A percentile compares a stretch with the other conserved stretches of the same genome.
These are phyloP conservation scores for Rhodamnia rubescens DNA, from an alignment of 345 rosid species.

Conservation along the genomic window DNA sequence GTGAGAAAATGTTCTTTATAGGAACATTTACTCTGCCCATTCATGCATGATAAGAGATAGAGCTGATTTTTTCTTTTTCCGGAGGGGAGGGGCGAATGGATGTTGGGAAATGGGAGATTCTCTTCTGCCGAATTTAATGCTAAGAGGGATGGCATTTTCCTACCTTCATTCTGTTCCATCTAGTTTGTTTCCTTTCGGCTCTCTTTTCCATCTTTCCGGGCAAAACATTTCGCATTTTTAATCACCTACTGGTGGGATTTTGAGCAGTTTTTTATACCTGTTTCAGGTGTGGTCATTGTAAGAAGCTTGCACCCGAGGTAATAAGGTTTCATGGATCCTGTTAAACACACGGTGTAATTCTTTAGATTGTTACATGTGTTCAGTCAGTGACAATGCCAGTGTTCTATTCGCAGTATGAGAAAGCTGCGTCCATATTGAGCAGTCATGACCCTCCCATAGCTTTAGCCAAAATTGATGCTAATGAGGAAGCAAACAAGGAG, in stretches of 20 bases:
- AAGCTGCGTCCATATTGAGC: slow-evolving; percentile 78
- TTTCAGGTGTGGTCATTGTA: slow-evolving; percentile 94
- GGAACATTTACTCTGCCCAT: not conserved
- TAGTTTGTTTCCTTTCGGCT: not conserved
- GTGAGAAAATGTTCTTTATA: not conserved
- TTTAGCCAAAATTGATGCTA: slow-evolving; percentile 92
- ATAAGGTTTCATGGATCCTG: not conserved
- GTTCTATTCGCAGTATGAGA: slow-evolving; percentile 54
- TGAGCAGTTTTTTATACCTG: not conserved
- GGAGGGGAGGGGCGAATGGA: not conserved
- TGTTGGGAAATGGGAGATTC: not conserved
- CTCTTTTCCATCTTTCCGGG: not conserved
- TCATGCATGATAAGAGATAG: not conserved
- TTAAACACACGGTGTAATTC: not conserved
- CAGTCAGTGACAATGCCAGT: not conserved
- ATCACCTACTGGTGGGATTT: not conserved
- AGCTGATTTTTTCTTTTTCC: not conserved
- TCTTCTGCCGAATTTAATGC: not conserved
- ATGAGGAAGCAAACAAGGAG: slow-evolving; percentile 53
- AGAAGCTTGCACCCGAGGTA: slow-evolving; percentile 95
- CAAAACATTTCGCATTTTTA: not conserved
- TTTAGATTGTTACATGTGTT: not conserved
- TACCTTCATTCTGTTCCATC: not conserved
- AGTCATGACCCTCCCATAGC: slow-evolving; percentile 47
- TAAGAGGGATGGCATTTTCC: not conserved